A percentile compares a stretch with the other conserved stretches of the same genome.
Evolutionary conservation across 129 eudicot genomes (phyloP).

Genomic region (Solidago caesia): DNA sequence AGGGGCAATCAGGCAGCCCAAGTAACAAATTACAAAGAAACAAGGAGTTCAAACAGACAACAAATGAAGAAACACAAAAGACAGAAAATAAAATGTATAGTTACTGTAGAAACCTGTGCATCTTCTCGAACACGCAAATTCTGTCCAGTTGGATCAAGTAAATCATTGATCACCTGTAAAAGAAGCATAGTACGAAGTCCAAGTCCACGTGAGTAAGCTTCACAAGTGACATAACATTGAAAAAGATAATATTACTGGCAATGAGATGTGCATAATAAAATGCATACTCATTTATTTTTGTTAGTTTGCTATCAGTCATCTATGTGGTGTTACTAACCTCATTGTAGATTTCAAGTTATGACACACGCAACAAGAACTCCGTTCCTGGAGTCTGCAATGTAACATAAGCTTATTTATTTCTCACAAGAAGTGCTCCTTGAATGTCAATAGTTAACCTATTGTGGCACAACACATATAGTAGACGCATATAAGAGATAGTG

Average conservation of each 20-base stretch:
- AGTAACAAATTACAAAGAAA: neutral
- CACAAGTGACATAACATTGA: constrained; percentile 11
- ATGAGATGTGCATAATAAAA: constrained; percentile 14
- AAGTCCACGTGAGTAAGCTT: constrained; percentile 17
- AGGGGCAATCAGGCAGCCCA: neutral
- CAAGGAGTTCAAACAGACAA: neutral
- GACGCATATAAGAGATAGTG: neutral
- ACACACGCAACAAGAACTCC: constrained; percentile 92
- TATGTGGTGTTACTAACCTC: constrained; percentile 59
- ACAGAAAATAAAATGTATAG: constrained; percentile 20
- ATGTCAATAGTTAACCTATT: constrained; percentile 12
- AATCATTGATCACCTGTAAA: constrained; percentile 91
- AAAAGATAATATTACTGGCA: constrained; percentile 2
- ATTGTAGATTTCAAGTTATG: constrained; percentile 94
- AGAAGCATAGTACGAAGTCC: constrained; percentile 20
- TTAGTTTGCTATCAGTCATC: constrained; percentile 15
- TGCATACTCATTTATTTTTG: neutral
- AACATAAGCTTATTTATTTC: constrained; percentile 20
- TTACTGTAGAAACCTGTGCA: constrained; percentile 71
- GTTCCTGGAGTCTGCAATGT: constrained; percentile 92
- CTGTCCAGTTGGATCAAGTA: constrained; percentile 98
- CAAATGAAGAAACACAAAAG: constrained; percentile 7
- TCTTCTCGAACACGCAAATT: constrained; percentile 98
- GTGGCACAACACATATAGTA: constrained; percentile 18
- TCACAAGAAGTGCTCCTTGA: constrained; percentile 21